Conservation (phyloP, 495 filamentous ascomycete genomes). For the Aspergillus heteromorphus region DNA sequence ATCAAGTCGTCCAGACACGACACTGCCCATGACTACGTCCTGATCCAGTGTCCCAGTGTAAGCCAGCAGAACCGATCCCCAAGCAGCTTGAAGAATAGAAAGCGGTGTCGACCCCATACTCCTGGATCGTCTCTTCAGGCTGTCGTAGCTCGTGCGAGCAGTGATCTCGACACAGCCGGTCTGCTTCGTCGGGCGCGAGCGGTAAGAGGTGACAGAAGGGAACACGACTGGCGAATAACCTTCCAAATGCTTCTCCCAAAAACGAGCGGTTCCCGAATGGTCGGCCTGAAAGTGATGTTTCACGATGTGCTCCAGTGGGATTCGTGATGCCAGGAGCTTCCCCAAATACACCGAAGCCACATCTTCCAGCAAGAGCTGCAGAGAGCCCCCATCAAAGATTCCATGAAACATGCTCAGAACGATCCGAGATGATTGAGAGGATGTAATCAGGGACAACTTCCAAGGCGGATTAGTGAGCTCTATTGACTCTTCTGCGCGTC, state of each 20-base stretch:
- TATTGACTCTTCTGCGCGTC: slow-evolving; percentile 15
- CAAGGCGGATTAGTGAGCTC: slow-evolving; percentile 20
- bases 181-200: slow-evolving; percentile 5
- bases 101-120: slow-evolving; percentile 58
- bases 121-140: slow-evolving; percentile 16
- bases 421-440: slow-evolving; percentile 26
- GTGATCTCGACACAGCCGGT: slow-evolving; percentile 16
- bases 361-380: slow-evolving; percentile 61
- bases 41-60: slow-evolving; percentile 35
- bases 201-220: slow-evolving; percentile 17
- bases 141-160: slow-evolving; percentile 12
- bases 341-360: slow-evolving; percentile 37
- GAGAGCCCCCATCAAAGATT: slow-evolving; percentile 73
- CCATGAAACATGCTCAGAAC: slow-evolving; percentile 72
- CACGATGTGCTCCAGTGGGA: slow-evolving; percentile 24
- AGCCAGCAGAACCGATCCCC: slow-evolving; percentile 52
- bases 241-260: slow-evolving; percentile 55
- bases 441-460: slow-evolving; percentile 33
- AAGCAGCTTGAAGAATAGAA: slow-evolving; percentile 65
- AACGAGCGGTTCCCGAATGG: slow-evolving; percentile 41
- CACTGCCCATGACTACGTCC: slow-evolving; percentile 43
- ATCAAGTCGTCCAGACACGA: slow-evolving; percentile 64
- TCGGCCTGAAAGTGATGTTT: slow-evolving; percentile 32
- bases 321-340: slow-evolving; percentile 16
- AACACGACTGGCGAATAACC: slow-evolving; percentile 22